Evolutionary conservation across 805 yeast species (phyloP), one percentile per base, ranked within the genome.

Genomic region (Diddensiella santjacobensis): DNA sequence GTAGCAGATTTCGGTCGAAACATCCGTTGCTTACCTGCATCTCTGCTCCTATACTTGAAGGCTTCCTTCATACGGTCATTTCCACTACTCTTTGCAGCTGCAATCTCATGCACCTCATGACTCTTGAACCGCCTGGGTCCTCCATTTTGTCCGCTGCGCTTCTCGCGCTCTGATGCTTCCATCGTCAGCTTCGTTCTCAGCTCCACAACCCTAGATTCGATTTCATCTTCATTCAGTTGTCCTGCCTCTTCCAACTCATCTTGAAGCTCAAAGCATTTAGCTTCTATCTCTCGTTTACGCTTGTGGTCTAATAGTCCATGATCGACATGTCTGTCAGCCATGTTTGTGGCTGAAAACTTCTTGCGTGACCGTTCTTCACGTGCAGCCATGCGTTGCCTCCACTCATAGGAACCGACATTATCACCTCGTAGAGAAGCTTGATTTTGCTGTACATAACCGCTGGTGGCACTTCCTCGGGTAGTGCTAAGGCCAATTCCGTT

Each of bases 401-500:
- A 40, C 26, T 48, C 60, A 36, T 57, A 61, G 15, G 31, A 42
- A 3, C 65, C 65, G 4, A 26, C n/a, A 5, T 37, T 41, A 30
- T 40, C n/a, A n/a, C 22, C 19, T 2, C 50, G 46, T 10, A 42
- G 29, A n/a, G 48, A 19, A 22, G 63, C 52, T 5, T 29, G 24
- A 41, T 61, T 66, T 42, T 52, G 51, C 53, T 66, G 68, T 13
- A 66, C 51, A 45, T 56, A 59, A 4, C 71, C 70, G 35, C 60
- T 65, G 13, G 71, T 66, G 5, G 65, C 68, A 6, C 62, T 53
- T 3, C 70, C 71, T 8, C 66, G 45, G 2, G 63, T 60, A 4
- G 68, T 61, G 26, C 56, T 31, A 5, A 66, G 57, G 1, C 70
- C 70, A n/a, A 66, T 62, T 13, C 68, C 68, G 54, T 66, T 66